Percentiles rank a stretch among this genome's conserved stretches.
Evolutionary conservation across 1,284 basidiomycete species (phyloP).

Genomic region (Trametes polyzona): DNA sequence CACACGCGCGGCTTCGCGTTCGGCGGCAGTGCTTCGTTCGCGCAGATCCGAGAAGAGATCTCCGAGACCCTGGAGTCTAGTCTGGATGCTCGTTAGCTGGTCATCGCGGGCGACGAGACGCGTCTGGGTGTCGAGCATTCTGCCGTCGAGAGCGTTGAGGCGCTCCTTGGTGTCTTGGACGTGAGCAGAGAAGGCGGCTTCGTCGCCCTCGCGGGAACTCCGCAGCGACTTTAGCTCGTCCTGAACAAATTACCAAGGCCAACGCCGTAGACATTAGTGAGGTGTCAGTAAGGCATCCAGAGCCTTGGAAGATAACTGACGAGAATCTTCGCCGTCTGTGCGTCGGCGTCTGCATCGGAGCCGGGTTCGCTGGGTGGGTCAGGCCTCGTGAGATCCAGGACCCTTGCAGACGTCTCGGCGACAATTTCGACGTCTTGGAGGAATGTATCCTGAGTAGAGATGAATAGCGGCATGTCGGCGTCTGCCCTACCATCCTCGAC

Average conservation of each 20-base stretch:
- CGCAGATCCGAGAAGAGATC: slow-evolving; percentile 17
- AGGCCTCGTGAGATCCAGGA: slow-evolving; percentile 3
- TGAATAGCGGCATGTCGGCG: slow-evolving; percentile 5
- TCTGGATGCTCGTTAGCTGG: slow-evolving; percentile 13
- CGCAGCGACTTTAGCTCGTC: slow-evolving; percentile 31
- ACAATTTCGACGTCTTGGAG: neutral
- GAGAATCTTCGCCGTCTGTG: slow-evolving; percentile 15
- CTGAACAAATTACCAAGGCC: slow-evolving; percentile 2
- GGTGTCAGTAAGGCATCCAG: neutral
- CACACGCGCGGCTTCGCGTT: slow-evolving; percentile 8
- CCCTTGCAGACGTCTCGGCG: neutral
- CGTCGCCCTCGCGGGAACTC: slow-evolving; percentile 29
- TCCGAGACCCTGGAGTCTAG: slow-evolving; percentile 27
- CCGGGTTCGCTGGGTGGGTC: neutral
- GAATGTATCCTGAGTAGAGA: slow-evolving; percentile 7
- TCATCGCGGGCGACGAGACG: slow-evolving; percentile 19
- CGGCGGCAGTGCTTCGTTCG: slow-evolving; percentile 7
- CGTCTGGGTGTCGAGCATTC: slow-evolving; percentile 25
- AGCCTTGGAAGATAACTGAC: slow-evolving; percentile 11
- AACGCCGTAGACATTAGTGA: too few relatives aligned
- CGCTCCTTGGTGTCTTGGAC: slow-evolving; percentile 32
- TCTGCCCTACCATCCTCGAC: neutral
- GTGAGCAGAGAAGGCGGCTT: slow-evolving; percentile 26
- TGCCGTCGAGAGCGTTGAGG: slow-evolving; percentile 28
- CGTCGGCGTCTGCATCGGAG: neutral